phyloP scores from a whole-genome alignment of 768 basidiomycete species.

The Termitomyces sp. region DNA sequence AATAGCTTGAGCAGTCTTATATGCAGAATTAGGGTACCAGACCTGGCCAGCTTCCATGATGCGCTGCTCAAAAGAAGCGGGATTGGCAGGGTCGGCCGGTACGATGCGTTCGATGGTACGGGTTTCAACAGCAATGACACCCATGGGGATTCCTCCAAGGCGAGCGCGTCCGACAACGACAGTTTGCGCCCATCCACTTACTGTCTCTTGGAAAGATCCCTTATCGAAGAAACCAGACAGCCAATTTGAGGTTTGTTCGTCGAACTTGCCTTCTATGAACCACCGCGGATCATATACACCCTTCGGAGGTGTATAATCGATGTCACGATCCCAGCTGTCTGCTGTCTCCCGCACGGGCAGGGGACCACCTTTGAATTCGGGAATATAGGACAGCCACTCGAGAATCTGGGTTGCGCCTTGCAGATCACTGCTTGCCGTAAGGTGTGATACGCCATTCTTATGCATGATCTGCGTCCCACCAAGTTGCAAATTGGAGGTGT shows the following conservation, averaged over 20 bases:
- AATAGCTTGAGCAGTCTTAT: constrained; percentile 99
- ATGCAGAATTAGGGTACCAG: constrained; percentile 99
- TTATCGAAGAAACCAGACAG: constrained; percentile 94
- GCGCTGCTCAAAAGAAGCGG: constrained; percentile 91
- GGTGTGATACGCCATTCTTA: constrained; percentile 98
- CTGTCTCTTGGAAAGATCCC: constrained; percentile 96
- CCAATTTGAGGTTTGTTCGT: constrained; percentile 75
- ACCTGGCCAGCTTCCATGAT: constrained; percentile 99
- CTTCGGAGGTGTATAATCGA: constrained; percentile 87
- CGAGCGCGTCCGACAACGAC: constrained; percentile 96
- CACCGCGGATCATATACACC: constrained; percentile 95
- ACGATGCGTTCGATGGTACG: constrained; percentile 95
- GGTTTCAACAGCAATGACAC: constrained; percentile 97
- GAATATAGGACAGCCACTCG: constrained; percentile 93
- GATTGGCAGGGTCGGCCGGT: constrained; percentile 97
- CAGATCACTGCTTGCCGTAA: constrained; percentile 91
- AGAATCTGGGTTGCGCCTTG: constrained; percentile 94
- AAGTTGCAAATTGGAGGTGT: constrained; percentile 96
- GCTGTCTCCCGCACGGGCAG: constrained; percentile 71
- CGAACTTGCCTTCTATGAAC: constrained; percentile 93
- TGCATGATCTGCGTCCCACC: constrained; percentile 99
- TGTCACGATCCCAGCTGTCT: constrained; percentile 90
- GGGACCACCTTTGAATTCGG: constrained; percentile 72
- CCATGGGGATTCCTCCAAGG: constrained; percentile 94
- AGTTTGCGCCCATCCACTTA: constrained; percentile 99